Base-by-base conservation (phyloP, 116 monocot genomes). In the Posidonia oceanica region DNA sequence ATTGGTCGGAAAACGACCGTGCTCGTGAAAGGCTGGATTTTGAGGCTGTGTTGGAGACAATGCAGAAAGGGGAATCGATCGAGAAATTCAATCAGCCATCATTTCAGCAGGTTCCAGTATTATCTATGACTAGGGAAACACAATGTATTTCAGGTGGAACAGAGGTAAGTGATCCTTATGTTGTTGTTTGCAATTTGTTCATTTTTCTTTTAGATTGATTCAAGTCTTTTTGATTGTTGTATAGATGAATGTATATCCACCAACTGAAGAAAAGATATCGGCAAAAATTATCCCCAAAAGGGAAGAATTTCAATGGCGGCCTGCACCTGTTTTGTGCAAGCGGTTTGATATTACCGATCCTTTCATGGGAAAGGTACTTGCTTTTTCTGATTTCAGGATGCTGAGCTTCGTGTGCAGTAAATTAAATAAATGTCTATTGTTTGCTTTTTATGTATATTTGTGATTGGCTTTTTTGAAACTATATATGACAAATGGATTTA, bases 11-110 rank as follows among this genome's bases (percentile, higher is more conserved):
- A 59, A 69, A 29, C 57, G 87, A 87, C 22, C 82, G 91, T 71
- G 96, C 96, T 64, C 86, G 91, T 48, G 96, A 96, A 68, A 81
- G 83, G 39, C 68, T 96, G 60, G 96, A 91, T 58, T 96, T 96
- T 83, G 96, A 96, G 72, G 88, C 89, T 69, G 85, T 86, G 52
- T 83, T 85, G 51, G 91, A 91, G 57, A 71, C 81, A 66, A 83
- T 96, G 41, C 76, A 76, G 84, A 96, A 73, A 81, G 81, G 55
- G 39, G 67, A 74, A 77, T 17, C 66, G 38, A 40, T 54, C 73
- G 62, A 3, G 37, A 38, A 52, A 23, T 21, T 7, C 37, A 52
- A 74, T 64, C 36, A 23, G 5, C 37, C 36, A 63, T 51, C 63
- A 29, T 0, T 68, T n/a, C 69, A 77, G 52, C 61, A 80, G 14